phyloP scores from a whole-genome alignment of 345 rosid genomes.

The Barbarea vulgaris region DNA sequence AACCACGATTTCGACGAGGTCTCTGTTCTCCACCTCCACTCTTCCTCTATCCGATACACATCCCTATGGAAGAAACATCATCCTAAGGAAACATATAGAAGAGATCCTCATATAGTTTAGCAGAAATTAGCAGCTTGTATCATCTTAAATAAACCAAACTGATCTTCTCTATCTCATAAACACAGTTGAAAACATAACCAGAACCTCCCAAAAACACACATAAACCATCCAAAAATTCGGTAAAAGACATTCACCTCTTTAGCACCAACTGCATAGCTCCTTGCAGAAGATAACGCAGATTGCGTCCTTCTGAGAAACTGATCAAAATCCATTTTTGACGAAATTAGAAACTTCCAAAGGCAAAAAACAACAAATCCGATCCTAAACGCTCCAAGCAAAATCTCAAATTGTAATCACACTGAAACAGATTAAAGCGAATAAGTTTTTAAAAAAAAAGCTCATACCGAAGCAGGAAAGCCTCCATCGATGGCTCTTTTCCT shows the following conservation, averaged over 20 bases:
- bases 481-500: conserved; percentile 55
- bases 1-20: too few relatives aligned
- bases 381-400: too few relatives aligned
- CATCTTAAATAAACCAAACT: not conserved
- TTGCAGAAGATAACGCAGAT: conserved; percentile 48
- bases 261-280: conserved; percentile 64
- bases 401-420: too few relatives aligned
- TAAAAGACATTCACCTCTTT: conserved; percentile 56
- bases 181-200: not conserved
- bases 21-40: too few relatives aligned
- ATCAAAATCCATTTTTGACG: conserved; percentile 12
- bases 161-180: not conserved
- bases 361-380: not conserved
- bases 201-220: not conserved
- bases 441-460: too few relatives aligned
- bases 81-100: not conserved
- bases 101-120: not conserved
- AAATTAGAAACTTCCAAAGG: conserved; percentile 1
- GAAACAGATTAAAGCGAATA: not conserved
- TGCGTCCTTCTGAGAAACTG: conserved; percentile 54
- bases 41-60: too few relatives aligned
- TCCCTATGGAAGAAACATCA: not conserved
- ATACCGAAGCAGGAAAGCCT: conserved; percentile 43
- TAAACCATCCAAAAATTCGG: not conserved
- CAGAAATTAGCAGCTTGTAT: not conserved